phyloP scores from a whole-genome alignment of 139 green algal species.

The Raphidocelis subcapitata region DNA sequence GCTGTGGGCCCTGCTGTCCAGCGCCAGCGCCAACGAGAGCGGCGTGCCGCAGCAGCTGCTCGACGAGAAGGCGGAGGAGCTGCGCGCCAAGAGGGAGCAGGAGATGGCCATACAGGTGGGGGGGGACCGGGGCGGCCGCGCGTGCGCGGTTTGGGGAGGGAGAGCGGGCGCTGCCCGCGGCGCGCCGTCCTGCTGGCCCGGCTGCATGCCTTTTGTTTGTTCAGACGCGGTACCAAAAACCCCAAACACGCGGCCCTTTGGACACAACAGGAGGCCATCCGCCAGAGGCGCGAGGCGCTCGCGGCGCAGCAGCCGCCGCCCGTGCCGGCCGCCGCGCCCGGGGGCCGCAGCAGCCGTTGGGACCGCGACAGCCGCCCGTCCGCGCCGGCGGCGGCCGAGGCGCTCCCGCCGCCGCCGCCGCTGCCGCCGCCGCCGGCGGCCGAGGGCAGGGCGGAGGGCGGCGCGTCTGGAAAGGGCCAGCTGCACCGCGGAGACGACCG shows the following conservation, averaged over 20 bases:
- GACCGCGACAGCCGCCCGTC: too few relatives aligned
- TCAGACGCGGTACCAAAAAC: not conserved
- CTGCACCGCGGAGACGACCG: not conserved
- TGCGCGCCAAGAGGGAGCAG: slow-evolving; percentile 48
- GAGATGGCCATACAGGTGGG: slow-evolving; percentile 58
- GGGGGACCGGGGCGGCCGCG: not conserved
- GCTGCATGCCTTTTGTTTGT: not conserved
- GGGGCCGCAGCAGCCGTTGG: too few relatives aligned
- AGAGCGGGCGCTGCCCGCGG: not conserved
- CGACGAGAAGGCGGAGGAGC: slow-evolving; percentile 74
- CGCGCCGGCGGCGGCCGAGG: not conserved
- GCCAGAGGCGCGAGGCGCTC: too few relatives aligned
- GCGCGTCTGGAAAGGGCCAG: not conserved
- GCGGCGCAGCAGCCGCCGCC: too few relatives aligned
- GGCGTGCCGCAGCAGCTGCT: slow-evolving; percentile 85
- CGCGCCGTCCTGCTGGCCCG: not conserved
- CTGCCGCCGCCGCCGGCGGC: not conserved
- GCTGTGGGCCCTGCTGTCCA: slow-evolving; percentile 82
- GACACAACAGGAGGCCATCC: not conserved
- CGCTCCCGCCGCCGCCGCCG: not conserved
- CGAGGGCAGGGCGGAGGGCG: slow-evolving; percentile 1
- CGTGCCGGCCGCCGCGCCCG: too few relatives aligned
- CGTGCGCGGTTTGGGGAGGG: not conserved
- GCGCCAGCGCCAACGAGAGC: slow-evolving; percentile 59
- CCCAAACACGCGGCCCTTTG: not conserved